phyloP scores from a whole-genome alignment of 805 yeast genomes.

The Candida germanica region DNA sequence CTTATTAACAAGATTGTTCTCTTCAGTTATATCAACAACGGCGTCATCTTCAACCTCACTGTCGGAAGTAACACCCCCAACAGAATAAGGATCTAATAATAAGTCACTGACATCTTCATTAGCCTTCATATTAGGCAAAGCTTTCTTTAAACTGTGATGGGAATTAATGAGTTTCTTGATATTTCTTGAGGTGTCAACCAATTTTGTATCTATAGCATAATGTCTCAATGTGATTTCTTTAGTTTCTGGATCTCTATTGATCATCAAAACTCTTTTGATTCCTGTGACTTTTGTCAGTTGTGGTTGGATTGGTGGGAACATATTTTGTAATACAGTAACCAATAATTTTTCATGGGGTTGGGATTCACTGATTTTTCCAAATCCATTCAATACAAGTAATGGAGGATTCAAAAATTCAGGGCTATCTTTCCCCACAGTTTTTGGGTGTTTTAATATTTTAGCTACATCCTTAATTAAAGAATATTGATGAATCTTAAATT shows the following conservation, averaged over 20 bases:
- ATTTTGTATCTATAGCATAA: constrained; percentile 80
- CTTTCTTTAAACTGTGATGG: constrained; percentile 56
- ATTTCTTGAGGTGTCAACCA: constrained; percentile 73
- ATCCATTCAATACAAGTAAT: constrained; percentile 88
- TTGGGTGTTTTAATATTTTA: constrained; percentile 69
- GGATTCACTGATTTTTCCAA: constrained; percentile 62
- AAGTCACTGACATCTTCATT: constrained; percentile 79
- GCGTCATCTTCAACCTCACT: constrained; percentile 93
- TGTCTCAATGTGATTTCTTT: constrained; percentile 84
- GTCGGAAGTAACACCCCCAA: constrained; percentile 80
- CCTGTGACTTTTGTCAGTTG: constrained; percentile 68
- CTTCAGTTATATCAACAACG: constrained; percentile 56
- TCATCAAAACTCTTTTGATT: constrained; percentile 80
- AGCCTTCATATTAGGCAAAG: constrained; percentile 65
- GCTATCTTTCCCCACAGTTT: constrained; percentile 64
- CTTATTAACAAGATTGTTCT: constrained; percentile 19
- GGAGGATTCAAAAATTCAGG: constrained; percentile 77
- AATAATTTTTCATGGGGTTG: constrained; percentile 74
- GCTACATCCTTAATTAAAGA: constrained; percentile 80
- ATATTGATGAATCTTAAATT: constrained; percentile 74
- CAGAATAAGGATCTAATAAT: constrained; percentile 77
- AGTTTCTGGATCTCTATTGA: constrained; percentile 68
- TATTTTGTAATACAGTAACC: constrained; percentile 88
- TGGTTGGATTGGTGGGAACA: constrained; percentile 94
- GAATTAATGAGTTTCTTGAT: constrained; percentile 67